Evolutionary conservation across 2,329 filamentous ascomycete genomes (phyloP).

Genomic region (Talaromyces funiculosus): DNA sequence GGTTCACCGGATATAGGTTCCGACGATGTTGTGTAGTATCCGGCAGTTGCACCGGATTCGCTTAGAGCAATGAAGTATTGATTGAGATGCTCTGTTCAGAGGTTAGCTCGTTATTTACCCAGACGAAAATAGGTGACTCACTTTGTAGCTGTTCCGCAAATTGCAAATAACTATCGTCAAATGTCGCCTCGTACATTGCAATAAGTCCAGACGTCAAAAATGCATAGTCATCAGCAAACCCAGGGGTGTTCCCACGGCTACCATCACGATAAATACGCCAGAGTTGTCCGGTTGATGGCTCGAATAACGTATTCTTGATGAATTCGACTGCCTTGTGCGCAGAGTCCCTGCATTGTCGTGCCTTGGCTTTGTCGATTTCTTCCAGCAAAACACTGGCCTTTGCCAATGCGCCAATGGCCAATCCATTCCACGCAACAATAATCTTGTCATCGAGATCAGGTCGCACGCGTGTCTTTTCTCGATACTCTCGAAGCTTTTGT

Average conservation of each 20-base stretch:
- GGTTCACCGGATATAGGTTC: slow-evolving; percentile 56
- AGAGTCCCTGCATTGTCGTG: slow-evolving; percentile 56
- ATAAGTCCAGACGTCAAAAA: slow-evolving; percentile 78
- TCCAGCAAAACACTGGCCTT: slow-evolving; percentile 66
- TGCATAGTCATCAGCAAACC: slow-evolving; percentile 91
- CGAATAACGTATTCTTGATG: slow-evolving; percentile 68
- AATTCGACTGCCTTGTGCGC: slow-evolving; percentile 67
- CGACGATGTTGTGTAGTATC: slow-evolving; percentile 39
- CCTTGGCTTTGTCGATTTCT: slow-evolving; percentile 52
- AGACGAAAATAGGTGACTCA: slow-evolving; percentile 30
- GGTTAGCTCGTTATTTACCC: background rate
- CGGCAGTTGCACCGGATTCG: slow-evolving; percentile 31
- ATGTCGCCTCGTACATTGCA: slow-evolving; percentile 77
- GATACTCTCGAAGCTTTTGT: slow-evolving; percentile 62
- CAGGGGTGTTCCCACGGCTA: slow-evolving; percentile 58
- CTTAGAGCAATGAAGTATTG: slow-evolving; percentile 67
- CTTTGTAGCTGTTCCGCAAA: slow-evolving; percentile 80
- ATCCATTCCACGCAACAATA: slow-evolving; percentile 79
- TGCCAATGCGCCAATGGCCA: slow-evolving; percentile 78
- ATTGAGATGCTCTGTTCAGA: slow-evolving; percentile 60
- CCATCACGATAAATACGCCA: slow-evolving; percentile 68
- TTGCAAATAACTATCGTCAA: slow-evolving; percentile 66
- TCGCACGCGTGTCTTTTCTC: slow-evolving; percentile 66
- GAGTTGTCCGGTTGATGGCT: slow-evolving; percentile 55
- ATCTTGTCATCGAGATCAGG: slow-evolving; percentile 85